A percentile compares a stretch with the other conserved stretches of the same genome.
phyloP scores from a whole-genome alignment of 2,329 filamentous ascomycete genomes.

The Lecanosticta acicola region DNA sequence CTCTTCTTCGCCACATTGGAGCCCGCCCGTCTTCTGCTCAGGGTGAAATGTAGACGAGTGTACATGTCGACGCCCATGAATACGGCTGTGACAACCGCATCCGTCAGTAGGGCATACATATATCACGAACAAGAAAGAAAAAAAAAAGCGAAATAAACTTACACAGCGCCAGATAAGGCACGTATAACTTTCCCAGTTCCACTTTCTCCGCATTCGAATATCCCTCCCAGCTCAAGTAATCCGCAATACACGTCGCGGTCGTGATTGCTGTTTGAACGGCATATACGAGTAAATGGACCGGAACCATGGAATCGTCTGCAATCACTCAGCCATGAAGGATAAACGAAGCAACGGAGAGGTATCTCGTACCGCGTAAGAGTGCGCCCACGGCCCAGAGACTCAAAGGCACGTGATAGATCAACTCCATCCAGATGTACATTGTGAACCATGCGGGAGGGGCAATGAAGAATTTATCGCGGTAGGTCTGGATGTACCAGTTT shows the following conservation, averaged over 20 bases:
- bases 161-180: slow-evolving; percentile 54
- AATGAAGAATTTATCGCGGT: slow-evolving; percentile 60
- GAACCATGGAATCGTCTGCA: slow-evolving; percentile 52
- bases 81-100: slow-evolving; percentile 27
- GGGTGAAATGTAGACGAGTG: slow-evolving; percentile 23
- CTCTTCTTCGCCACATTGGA: slow-evolving; percentile 5
- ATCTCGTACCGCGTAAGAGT: slow-evolving; percentile 48
- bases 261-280: slow-evolving; percentile 56
- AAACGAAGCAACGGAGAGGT: slow-evolving; percentile 19
- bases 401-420: slow-evolving; percentile 56
- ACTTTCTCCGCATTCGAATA: slow-evolving; percentile 44
- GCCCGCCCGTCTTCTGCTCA: slow-evolving; percentile 6
- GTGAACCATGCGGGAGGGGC: slow-evolving; percentile 56
- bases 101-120: background rate
- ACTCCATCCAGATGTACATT: slow-evolving; percentile 52
- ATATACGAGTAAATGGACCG: slow-evolving; percentile 56
- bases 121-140: background rate
- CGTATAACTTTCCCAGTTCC: slow-evolving; percentile 49
- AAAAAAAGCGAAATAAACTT: slow-evolving; percentile 28
- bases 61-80: slow-evolving; percentile 43
- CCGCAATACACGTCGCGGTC: slow-evolving; percentile 57
- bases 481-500: slow-evolving; percentile 54
- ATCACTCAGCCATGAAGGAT: background rate
- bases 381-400: slow-evolving; percentile 56
- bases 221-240: slow-evolving; percentile 53